phyloP scores from a whole-genome alignment of 768 basidiomycete species.

The Boletus vinaceobasis region DNA sequence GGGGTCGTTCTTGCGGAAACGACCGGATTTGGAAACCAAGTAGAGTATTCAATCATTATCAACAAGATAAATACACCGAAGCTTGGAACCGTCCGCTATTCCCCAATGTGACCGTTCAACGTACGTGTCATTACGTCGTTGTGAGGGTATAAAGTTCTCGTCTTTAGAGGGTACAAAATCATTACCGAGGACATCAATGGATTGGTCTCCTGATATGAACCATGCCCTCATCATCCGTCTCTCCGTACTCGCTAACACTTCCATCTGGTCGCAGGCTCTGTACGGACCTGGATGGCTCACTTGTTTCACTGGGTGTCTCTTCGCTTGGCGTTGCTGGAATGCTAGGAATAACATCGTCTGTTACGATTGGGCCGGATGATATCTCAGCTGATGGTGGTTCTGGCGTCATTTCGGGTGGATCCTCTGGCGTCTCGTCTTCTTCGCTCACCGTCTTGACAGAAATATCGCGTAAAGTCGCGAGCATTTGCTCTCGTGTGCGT shows the following conservation, averaged over 20 bases:
- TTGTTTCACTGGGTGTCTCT: slow-evolving; percentile 26
- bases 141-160: slow-evolving; percentile 22
- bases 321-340: slow-evolving; percentile 21
- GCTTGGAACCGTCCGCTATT: slow-evolving; percentile 4
- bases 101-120: slow-evolving; percentile 5
- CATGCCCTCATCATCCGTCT: slow-evolving; percentile 86
- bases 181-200: slow-evolving; percentile 13
- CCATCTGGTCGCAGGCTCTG: slow-evolving; percentile 40
- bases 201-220: slow-evolving; percentile 66
- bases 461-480: slow-evolving; percentile 71
- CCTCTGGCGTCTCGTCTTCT: slow-evolving; percentile 11
- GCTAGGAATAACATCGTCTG: slow-evolving; percentile 35
- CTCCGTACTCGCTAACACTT: slow-evolving; percentile 69
- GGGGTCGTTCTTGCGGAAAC: too few species aligned
- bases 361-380: neutral
- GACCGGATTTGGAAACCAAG: neutral
- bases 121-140: slow-evolving; percentile 14
- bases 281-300: slow-evolving; percentile 24
- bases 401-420: slow-evolving; percentile 21
- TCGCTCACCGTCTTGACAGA: slow-evolving; percentile 49
- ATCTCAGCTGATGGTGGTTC: slow-evolving; percentile 10
- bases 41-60: slow-evolving; percentile 6
- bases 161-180: slow-evolving; percentile 1
- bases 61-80: neutral
- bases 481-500: slow-evolving; percentile 76